These are phyloP conservation scores for Globisporangium acanthophoron DNA, from an alignment of 352 stramenopile genomes.

Conservation along the genomic window DNA sequence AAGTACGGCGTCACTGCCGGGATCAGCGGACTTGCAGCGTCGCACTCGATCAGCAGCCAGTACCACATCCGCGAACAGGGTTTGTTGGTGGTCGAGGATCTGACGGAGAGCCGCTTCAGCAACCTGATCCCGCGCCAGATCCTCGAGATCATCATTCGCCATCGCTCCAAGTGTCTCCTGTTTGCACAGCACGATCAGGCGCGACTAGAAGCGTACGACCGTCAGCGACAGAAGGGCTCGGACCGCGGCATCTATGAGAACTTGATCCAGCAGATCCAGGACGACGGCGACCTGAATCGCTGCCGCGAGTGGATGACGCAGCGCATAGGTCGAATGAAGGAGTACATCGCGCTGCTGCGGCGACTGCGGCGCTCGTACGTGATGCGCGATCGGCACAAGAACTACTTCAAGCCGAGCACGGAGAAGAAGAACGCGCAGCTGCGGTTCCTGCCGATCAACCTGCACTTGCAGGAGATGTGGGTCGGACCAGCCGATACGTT, in stretches of 20 bases:
- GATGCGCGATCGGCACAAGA: slow-evolving; percentile 58
- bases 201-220: slow-evolving; percentile 72
- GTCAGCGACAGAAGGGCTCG: slow-evolving; percentile 68
- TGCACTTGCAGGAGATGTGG: slow-evolving; percentile 87
- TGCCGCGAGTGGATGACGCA: slow-evolving; percentile 84
- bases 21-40: slow-evolving; percentile 39
- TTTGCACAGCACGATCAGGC: slow-evolving; percentile 73
- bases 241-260: slow-evolving; percentile 86
- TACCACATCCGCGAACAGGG: slow-evolving; percentile 84
- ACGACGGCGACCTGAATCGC: slow-evolving; percentile 75
- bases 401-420: slow-evolving; percentile 84
- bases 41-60: slow-evolving; percentile 74
- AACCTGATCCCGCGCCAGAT: slow-evolving; percentile 82
- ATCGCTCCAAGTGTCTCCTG: slow-evolving; percentile 69
- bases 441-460: slow-evolving; percentile 80
- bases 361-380: slow-evolving; percentile 63
- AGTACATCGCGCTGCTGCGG: slow-evolving; percentile 67
- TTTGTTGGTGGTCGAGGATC: slow-evolving; percentile 74
- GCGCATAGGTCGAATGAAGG: slow-evolving; percentile 53
- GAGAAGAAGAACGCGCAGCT: slow-evolving; percentile 81
- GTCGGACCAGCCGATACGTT: slow-evolving; percentile 51
- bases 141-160: slow-evolving; percentile 71
- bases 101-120: slow-evolving; percentile 79
- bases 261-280: slow-evolving; percentile 85
- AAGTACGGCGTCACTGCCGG: slow-evolving; percentile 63